Conservation (phyloP, 306 rosid species). For the Malus fusca region DNA sequence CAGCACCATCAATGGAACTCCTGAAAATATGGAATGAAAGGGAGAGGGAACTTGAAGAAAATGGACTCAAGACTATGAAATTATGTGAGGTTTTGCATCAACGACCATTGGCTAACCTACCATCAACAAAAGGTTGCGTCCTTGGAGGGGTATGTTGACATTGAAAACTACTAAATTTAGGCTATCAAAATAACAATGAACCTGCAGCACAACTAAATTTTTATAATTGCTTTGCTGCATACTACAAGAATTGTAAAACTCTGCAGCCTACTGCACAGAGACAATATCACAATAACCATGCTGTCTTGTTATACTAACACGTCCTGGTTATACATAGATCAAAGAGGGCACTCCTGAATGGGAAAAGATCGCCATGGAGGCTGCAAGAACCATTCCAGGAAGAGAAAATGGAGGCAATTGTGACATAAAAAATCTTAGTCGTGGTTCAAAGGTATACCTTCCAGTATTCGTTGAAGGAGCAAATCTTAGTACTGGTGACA, state of each 20-base stretch:
- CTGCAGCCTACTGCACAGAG: neutral
- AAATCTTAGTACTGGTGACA: slow-evolving; percentile 88
- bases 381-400: slow-evolving; percentile 95
- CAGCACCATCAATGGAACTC: slow-evolving; percentile 86
- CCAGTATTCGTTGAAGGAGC: slow-evolving; percentile 92
- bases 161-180: neutral
- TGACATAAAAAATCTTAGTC: slow-evolving; percentile 82
- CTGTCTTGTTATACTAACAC: neutral
- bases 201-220: neutral
- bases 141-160: slow-evolving; percentile 61
- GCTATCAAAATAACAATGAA: neutral
- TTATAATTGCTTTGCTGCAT: neutral
- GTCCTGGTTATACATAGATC: slow-evolving; percentile 31
- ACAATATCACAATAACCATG: neutral
- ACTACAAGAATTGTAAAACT: neutral
- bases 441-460: slow-evolving; percentile 81
- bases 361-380: slow-evolving; percentile 80
- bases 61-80: slow-evolving; percentile 54
- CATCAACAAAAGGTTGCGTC: slow-evolving; percentile 53
- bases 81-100: slow-evolving; percentile 81
- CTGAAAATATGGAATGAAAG: slow-evolving; percentile 77
- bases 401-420: slow-evolving; percentile 97
- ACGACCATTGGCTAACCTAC: slow-evolving; percentile 82
- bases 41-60: slow-evolving; percentile 54
- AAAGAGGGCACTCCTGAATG: slow-evolving; percentile 51